These are phyloP conservation scores for Scheffersomyces coipomensis DNA, from an alignment of 805 yeast genomes.

Conservation along the genomic window DNA sequence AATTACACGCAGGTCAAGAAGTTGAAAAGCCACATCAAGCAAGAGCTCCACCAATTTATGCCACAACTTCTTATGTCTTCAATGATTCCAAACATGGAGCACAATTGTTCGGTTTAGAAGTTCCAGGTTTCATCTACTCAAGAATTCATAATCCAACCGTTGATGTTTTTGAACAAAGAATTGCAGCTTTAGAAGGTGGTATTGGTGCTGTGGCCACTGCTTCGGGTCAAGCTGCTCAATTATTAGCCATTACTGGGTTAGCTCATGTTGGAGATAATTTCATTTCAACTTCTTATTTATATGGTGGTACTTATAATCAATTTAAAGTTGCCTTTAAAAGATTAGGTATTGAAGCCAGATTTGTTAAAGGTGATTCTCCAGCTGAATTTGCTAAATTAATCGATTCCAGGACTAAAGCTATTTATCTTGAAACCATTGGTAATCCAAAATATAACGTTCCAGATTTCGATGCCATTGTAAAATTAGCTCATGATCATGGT, in stretches of 20 bases:
- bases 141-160: constrained; percentile 92
- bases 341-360: constrained; percentile 81
- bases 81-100: constrained; percentile 91
- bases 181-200: constrained; percentile 92
- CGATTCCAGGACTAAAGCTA: constrained; percentile 85
- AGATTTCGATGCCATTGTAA: constrained; percentile 75
- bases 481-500: constrained; percentile 81
- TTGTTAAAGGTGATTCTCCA: constrained; percentile 79
- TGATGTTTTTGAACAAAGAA: constrained; percentile 86
- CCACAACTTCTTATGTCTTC: constrained; percentile 87
- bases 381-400: constrained; percentile 71
- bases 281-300: constrained; percentile 79
- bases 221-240: constrained; percentile 98
- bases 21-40: constrained; percentile 65
- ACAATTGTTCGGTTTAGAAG: constrained; percentile 79
- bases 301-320: constrained; percentile 97
- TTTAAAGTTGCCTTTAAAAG: constrained; percentile 90
- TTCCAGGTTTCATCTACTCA: constrained; percentile 83
- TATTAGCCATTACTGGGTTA: constrained; percentile 75
- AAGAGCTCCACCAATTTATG: constrained; percentile 92
- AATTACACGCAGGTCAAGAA: constrained; percentile 92
- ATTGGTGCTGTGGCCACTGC: constrained; percentile 84
- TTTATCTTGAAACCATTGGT: constrained; percentile 87
- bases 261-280: constrained; percentile 90
- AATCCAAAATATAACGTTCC: constrained; percentile 93